Evolutionary conservation across 2,329 filamentous ascomycete species (phyloP), one percentile per base, ranked within the genome.

Genomic region (Cladosporium oxysporum): DNA sequence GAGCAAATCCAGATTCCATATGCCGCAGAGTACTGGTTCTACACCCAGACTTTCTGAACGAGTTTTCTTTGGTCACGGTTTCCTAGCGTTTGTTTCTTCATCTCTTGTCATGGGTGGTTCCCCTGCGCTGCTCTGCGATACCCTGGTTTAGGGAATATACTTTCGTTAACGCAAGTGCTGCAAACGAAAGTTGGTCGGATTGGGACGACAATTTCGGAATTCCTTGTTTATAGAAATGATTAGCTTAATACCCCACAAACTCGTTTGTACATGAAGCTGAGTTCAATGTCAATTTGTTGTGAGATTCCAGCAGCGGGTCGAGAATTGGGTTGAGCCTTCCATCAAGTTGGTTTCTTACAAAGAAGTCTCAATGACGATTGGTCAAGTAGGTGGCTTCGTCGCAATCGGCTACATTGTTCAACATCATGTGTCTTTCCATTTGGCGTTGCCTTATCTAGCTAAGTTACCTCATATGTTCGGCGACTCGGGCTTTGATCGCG

Each of bases 21-120:
- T 69, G 77, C 80, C 5, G 79, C 82, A 2, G 76, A 81, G 69
- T 83, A 83, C 71, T 83, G 81, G 81, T 79, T 83, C 62, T 83
- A 79, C 68, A 79, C 76, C 11, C 31, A 37, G 37, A 44, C 33
- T 6, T 63, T 57, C 35, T 63, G 50, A 63, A 18, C 23, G 72
- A 33, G 0, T 16, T 21, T n/a, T 7, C 11, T 3, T 33, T 31
- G 4, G 7, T 33, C 16, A 55, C 21, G 58, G 67, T 61, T 41
- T 28, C 16, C n/a, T 62, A 35, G 28, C 26, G 31, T 65, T 55
- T 21, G 1, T 53, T 26, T 7, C 16, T 21, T 57, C 23, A 7
- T 23, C 23, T 47, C 18, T 29, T 53, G 29, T 31, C 33, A 57
- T 50, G 12, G 59, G 44, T 41, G 44, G 44, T 62, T 57, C n/a